phyloP scores from a whole-genome alignment of 495 filamentous ascomycete genomes.

The Hypoxylon rickii region DNA sequence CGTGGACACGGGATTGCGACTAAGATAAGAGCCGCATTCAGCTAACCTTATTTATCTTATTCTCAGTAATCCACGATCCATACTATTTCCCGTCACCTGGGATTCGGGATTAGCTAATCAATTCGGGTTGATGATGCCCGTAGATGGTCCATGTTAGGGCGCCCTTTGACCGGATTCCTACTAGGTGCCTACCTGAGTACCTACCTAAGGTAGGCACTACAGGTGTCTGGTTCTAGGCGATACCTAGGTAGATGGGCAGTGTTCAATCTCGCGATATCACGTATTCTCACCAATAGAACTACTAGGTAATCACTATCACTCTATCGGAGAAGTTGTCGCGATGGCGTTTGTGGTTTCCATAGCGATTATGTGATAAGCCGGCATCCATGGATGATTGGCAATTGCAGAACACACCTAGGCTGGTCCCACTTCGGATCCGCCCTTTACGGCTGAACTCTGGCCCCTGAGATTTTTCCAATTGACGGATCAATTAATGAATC shows the following conservation, averaged over 20 bases:
- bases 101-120: too few species aligned
- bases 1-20: too few species aligned
- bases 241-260: too few species aligned
- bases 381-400: neutral
- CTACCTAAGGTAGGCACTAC: too few species aligned
- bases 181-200: too few species aligned
- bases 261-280: too few species aligned
- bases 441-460: slow-evolving; percentile 13
- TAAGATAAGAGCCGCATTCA: slow-evolving; percentile 26
- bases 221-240: too few species aligned
- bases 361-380: neutral
- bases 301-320: neutral
- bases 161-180: too few species aligned
- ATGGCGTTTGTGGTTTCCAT: slow-evolving; percentile 20
- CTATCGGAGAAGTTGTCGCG: slow-evolving; percentile 1
- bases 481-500: neutral
- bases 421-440: neutral
- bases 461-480: slow-evolving; percentile 8
- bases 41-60: slow-evolving; percentile 21
- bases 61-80: too few species aligned
- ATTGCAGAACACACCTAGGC: neutral
- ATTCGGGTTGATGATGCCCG: too few species aligned
- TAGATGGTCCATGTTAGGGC: too few species aligned
- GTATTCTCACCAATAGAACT: neutral
- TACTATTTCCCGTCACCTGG: too few species aligned